Evolutionary conservation across 352 stramenopile genomes (phyloP).

Genomic region (Globisporangium cylindrosporum): DNA sequence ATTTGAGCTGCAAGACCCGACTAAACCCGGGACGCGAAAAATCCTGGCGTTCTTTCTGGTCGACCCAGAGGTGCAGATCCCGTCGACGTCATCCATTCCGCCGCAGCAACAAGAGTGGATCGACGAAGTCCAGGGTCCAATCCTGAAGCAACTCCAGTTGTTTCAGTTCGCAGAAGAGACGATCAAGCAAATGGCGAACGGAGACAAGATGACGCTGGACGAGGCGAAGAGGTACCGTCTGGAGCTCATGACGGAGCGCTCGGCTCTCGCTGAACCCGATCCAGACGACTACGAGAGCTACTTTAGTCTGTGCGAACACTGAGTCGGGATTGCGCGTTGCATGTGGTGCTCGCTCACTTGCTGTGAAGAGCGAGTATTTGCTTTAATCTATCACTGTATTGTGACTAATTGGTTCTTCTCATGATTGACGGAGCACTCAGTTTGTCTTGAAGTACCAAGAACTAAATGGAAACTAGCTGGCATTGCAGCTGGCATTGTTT

Average conservation of each 20-base stretch:
- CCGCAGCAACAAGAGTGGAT: constrained; percentile 43
- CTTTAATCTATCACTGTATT: too few species aligned
- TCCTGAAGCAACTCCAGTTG: constrained; percentile 14
- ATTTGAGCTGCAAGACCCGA: constrained; percentile 37
- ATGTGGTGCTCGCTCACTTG: not conserved
- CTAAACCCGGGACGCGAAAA: constrained; percentile 32
- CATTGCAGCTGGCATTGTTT: not conserved
- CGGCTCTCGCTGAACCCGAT: not conserved
- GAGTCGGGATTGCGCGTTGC: not conserved
- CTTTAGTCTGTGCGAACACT: constrained; percentile 18
- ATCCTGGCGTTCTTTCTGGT: constrained; percentile 53
- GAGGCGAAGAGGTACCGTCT: constrained; percentile 23
- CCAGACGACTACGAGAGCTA: constrained; percentile 9
- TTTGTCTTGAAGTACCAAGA: not conserved
- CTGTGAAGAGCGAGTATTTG: too few species aligned
- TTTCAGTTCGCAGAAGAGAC: constrained; percentile 17
- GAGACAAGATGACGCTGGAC: constrained; percentile 20
- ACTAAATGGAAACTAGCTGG: not conserved
- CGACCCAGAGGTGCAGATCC: constrained; percentile 26
- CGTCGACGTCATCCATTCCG: constrained; percentile 35
- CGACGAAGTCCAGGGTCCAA: constrained; percentile 4
- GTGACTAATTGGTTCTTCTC: too few species aligned
- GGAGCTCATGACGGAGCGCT: constrained; percentile 31
- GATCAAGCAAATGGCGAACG: constrained; percentile 20
- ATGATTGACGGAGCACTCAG: not conserved